These are phyloP conservation scores for Glycyrrhiza uralensis DNA, from an alignment of 306 rosid genomes.

Conservation along the genomic window DNA sequence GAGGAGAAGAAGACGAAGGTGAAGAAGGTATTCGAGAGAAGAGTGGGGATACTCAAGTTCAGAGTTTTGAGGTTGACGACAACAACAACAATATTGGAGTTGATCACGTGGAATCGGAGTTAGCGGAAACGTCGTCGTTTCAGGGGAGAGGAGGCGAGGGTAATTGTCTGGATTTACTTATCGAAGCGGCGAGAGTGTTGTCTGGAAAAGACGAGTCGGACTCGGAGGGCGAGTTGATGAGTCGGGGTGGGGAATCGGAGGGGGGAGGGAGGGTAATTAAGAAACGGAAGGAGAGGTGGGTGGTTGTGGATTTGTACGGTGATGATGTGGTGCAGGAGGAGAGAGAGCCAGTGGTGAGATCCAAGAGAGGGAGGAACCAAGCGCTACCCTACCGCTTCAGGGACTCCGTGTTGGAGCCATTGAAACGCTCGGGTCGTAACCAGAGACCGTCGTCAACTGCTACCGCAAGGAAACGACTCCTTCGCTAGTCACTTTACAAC, in stretches of 20 bases:
- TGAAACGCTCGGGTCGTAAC: constrained; percentile 21
- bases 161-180: constrained; percentile 40
- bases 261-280: not conserved
- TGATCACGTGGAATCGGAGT: not conserved
- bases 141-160: not conserved
- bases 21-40: not conserved
- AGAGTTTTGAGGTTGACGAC: not conserved
- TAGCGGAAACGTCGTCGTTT: constrained; percentile 26
- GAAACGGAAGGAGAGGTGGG: constrained; percentile 20
- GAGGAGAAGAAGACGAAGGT: not conserved
- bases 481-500: not conserved
- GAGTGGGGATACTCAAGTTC: not conserved
- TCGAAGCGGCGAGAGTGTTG: constrained; percentile 47
- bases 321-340: constrained; percentile 23
- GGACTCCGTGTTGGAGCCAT: constrained; percentile 52
- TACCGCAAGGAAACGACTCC: constrained; percentile 19
- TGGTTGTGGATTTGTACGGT: constrained; percentile 27
- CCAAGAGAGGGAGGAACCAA: constrained; percentile 51
- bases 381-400: constrained; percentile 41
- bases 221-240: constrained; percentile 24
- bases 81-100: not conserved
- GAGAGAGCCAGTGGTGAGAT: constrained; percentile 44
- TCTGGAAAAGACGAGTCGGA: constrained; percentile 29
- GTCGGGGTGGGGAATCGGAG: not conserved
- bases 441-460: constrained; percentile 17